phyloP scores from a whole-genome alignment of 805 yeast genomes.

The Saccharomycopsis selenospora region DNA sequence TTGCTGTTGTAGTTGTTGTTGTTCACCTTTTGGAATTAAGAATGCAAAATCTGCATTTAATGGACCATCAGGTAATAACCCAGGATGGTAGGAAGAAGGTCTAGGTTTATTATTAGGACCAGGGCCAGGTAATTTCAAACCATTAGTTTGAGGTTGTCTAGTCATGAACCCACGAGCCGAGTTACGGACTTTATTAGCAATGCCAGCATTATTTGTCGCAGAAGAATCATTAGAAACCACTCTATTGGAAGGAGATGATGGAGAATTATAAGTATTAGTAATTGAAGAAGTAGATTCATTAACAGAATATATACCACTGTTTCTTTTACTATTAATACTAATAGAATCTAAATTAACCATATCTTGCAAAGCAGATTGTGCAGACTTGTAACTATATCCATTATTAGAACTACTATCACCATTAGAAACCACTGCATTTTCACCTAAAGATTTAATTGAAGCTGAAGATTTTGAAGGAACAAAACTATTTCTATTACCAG shows the following conservation, averaged over 20 bases:
- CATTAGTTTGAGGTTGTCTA: constrained; percentile 8
- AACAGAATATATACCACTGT: constrained; percentile 13
- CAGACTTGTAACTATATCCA: constrained; percentile 39
- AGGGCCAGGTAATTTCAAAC: constrained; percentile 31
- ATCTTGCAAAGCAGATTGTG: constrained; percentile 64
- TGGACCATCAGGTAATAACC: constrained; percentile 31
- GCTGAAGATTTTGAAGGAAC: constrained; percentile 12
- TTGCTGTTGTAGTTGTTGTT: constrained; percentile 34
- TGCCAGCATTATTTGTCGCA: not conserved
- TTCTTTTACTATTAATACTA: constrained; percentile 18
- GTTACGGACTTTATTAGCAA: not conserved
- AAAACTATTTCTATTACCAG: not conserved
- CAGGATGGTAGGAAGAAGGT: constrained; percentile 81
- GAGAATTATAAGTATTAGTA: not conserved
- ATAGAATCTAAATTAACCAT: constrained; percentile 57
- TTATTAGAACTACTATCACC: constrained; percentile 25
- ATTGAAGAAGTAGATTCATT: not conserved
- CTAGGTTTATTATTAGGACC: constrained; percentile 57
- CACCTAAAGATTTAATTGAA: constrained; percentile 11
- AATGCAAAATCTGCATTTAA: constrained; percentile 22
- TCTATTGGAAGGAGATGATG: not conserved
- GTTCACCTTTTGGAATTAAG: constrained; percentile 32
- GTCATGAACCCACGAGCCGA: not conserved
- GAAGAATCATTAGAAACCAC: not conserved
- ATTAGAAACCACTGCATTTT: constrained; percentile 12